phyloP scores from a whole-genome alignment of 2,329 filamentous ascomycete genomes.

The Paecilomyces sp. region DNA sequence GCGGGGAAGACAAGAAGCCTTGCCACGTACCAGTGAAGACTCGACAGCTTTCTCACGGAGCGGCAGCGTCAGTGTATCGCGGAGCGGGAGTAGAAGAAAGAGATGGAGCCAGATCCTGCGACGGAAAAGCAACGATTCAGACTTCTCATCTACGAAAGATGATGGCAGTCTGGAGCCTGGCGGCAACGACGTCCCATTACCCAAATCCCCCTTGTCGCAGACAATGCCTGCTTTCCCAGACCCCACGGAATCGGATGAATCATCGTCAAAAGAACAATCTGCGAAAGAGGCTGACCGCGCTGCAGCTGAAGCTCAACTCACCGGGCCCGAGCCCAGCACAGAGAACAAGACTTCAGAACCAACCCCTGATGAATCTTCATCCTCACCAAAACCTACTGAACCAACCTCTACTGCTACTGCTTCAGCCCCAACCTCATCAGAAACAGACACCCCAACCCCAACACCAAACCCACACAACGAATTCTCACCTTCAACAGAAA shows the following conservation, averaged over 20 bases:
- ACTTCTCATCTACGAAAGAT: slow-evolving; percentile 12
- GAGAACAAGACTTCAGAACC: too few species aligned
- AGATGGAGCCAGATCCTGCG: slow-evolving; percentile 31
- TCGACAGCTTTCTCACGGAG: slow-evolving; percentile 21
- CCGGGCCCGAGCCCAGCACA: neutral
- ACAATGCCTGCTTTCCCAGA: slow-evolving; percentile 12
- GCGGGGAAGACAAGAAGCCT: slow-evolving; percentile 21
- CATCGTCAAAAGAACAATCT: neutral
- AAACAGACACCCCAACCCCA: too few species aligned
- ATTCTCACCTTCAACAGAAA: too few species aligned
- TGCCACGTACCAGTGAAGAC: slow-evolving; percentile 22
- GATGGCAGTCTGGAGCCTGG: slow-evolving; percentile 11
- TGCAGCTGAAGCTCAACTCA: neutral
- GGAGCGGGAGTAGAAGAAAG: slow-evolving; percentile 27
- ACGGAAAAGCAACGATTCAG: slow-evolving; percentile 22
- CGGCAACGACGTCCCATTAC: slow-evolving; percentile 15
- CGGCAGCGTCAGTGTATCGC: slow-evolving; percentile 22
- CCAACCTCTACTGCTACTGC: too few species aligned
- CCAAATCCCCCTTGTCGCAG: slow-evolving; percentile 25
- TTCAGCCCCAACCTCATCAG: too few species aligned
- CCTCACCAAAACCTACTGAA: too few species aligned
- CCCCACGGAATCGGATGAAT: neutral
- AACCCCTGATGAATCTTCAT: too few species aligned
- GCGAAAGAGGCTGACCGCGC: neutral
- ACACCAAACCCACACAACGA: too few species aligned